Percentiles rank a stretch among this genome's conserved stretches.
Evolutionary conservation across 1,284 basidiomycete genomes (phyloP).

Genomic region (Pseudozyma tsukubaensis): DNA sequence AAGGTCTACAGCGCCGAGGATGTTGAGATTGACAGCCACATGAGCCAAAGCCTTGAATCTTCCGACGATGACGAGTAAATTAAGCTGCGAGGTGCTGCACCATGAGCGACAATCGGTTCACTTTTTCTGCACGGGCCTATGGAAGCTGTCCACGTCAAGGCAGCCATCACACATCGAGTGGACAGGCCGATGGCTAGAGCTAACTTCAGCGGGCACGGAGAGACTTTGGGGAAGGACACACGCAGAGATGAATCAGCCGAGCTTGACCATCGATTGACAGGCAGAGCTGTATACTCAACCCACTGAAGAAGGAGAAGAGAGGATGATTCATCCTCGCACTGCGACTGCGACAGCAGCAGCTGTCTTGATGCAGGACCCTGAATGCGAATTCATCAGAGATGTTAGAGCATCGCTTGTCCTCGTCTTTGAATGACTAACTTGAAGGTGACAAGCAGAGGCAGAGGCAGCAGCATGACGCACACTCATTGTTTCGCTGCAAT

Average conservation of each 20-base stretch:
- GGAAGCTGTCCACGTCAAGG: too few species aligned
- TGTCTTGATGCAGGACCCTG: constrained; percentile 1
- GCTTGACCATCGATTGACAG: not conserved
- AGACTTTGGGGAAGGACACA: not conserved
- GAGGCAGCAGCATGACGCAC: too few species aligned
- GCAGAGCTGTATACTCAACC: not conserved
- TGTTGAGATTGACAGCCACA: not conserved
- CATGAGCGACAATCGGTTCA: constrained; percentile 2
- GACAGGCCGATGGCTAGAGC: too few species aligned
- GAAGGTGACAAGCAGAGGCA: too few species aligned
- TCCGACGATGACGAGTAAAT: constrained; percentile 3
- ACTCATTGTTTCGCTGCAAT: too few species aligned
- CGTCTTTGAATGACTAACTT: too few species aligned
- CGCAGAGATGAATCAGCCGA: constrained; percentile 21
- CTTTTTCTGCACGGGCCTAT: constrained; percentile 3
- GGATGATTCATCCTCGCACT: constrained; percentile 28
- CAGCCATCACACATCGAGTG: too few species aligned
- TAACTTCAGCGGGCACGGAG: too few species aligned
- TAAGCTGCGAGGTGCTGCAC: constrained; percentile 1
- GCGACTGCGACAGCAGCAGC: not conserved
- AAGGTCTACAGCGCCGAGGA: not conserved
- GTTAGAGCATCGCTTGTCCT: too few species aligned
- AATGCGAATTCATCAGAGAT: too few species aligned
- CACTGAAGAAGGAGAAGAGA: constrained; percentile 12
- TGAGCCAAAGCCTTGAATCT: constrained; percentile 5